Evolutionary conservation across 208 protist species (phyloP).

Genomic region (Trypanosoma vivax): DNA sequence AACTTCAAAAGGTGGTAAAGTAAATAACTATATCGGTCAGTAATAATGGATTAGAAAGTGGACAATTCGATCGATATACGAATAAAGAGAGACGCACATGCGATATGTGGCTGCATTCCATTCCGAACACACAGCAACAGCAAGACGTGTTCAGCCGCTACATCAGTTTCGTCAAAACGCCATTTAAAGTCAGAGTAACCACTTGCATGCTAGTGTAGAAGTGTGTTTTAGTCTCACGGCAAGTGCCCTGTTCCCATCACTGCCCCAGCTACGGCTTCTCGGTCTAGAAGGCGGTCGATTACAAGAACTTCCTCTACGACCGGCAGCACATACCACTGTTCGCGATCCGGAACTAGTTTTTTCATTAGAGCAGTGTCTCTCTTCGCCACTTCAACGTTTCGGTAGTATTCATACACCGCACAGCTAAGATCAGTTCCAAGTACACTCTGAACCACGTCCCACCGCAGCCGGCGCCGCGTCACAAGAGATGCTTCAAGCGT

Average conservation of each 20-base stretch:
- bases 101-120: neutral
- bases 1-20: no score
- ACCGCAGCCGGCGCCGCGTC: conserved; percentile 28
- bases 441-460: conserved; percentile 14
- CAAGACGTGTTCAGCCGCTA: neutral
- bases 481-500: conserved; percentile 24
- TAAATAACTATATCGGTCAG: no score
- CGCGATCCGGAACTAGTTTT: conserved; percentile 52
- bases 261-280: neutral
- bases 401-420: conserved; percentile 69
- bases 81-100: neutral
- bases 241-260: neutral
- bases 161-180: no score
- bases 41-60: no score
- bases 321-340: conserved; percentile 61
- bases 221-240: no score
- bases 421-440: conserved; percentile 29
- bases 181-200: no score
- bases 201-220: no score
- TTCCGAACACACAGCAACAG: neutral
- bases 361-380: conserved; percentile 49
- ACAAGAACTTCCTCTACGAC: conserved; percentile 68
- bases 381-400: conserved; percentile 33
- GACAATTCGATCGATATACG: no score
- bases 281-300: conserved; percentile 55